Evolutionary conservation across 2,329 filamentous ascomycete species (phyloP).

Genomic region (Aspergillus puulaauensis): DNA sequence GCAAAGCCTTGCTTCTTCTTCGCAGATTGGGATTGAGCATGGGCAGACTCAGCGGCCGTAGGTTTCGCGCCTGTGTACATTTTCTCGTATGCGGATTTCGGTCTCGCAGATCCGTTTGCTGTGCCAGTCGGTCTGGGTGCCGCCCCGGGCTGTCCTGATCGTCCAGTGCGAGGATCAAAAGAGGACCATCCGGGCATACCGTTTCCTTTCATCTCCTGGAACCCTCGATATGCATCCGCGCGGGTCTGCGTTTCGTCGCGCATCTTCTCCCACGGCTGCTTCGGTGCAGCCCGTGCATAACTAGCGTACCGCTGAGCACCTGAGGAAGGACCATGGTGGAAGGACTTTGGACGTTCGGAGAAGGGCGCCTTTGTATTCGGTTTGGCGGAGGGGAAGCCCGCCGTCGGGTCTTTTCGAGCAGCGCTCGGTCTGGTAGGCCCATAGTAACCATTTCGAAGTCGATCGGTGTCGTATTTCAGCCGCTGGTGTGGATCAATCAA

Average conservation of each 20-base stretch:
- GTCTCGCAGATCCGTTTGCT: constrained; percentile 25
- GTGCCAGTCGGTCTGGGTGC: constrained; percentile 23
- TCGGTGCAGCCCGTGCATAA: constrained; percentile 41
- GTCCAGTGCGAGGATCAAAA: constrained; percentile 41
- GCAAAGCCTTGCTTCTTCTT: constrained; percentile 59
- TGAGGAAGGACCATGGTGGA: constrained; percentile 33
- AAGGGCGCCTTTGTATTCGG: constrained; percentile 23
- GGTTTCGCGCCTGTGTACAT: constrained; percentile 33
- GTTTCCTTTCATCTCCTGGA: constrained; percentile 44
- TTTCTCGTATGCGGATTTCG: constrained; percentile 42
- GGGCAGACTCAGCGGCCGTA: constrained; percentile 35
- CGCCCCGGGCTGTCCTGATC: constrained; percentile 20
- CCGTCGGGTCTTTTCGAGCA: constrained; percentile 29
- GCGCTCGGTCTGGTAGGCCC: constrained; percentile 29
- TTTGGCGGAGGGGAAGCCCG: constrained; percentile 24
- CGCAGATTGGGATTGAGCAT: constrained; percentile 41
- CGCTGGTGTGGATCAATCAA: constrained; percentile 60
- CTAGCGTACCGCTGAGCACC: constrained; percentile 42
- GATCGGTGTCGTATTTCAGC: constrained; percentile 62
- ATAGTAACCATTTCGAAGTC: constrained; percentile 51
- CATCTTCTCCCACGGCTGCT: constrained; percentile 38
- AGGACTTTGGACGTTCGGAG: constrained; percentile 17
- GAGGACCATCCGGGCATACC: constrained; percentile 35
- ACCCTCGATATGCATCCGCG: constrained; percentile 46
- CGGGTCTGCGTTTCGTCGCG: constrained; percentile 42